Conservation (phyloP, 2,329 filamentous ascomycete species). For the Beauveria sp. region DNA sequence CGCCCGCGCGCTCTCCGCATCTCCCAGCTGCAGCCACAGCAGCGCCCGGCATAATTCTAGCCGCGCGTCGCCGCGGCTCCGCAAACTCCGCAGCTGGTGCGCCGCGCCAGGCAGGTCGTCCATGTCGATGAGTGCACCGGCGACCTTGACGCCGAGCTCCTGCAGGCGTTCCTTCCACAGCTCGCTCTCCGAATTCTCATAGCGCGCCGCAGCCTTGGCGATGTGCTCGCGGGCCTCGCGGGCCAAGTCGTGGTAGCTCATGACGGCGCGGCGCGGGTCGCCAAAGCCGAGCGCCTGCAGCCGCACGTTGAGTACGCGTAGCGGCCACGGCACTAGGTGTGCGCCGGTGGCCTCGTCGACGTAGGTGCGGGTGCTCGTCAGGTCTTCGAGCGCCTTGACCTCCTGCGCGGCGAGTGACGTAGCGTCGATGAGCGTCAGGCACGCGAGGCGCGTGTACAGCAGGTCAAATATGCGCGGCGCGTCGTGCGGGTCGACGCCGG, state of each 20-base stretch:
- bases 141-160: slow-evolving; percentile 65
- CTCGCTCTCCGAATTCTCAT: slow-evolving; percentile 46
- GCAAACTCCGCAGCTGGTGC: slow-evolving; percentile 60
- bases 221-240: slow-evolving; percentile 63
- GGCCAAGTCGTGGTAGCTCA: slow-evolving; percentile 84
- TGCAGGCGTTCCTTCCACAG: slow-evolving; percentile 65
- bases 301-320: slow-evolving; percentile 74
- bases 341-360: slow-evolving; percentile 42
- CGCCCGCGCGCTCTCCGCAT: slow-evolving; percentile 57
- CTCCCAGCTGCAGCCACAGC: slow-evolving; percentile 71
- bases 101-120: slow-evolving; percentile 76
- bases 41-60: slow-evolving; percentile 49
- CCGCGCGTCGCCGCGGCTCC: slow-evolving; percentile 29
- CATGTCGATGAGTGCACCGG: slow-evolving; percentile 70
- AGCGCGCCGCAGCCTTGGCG: slow-evolving; percentile 33
- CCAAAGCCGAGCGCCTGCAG: slow-evolving; percentile 80
- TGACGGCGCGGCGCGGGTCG: slow-evolving; percentile 75
- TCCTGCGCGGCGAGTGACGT: slow-evolving; percentile 61
- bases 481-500: slow-evolving; percentile 45
- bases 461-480: slow-evolving; percentile 63
- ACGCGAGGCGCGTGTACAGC: slow-evolving; percentile 74
- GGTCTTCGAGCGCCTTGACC: slow-evolving; percentile 55
- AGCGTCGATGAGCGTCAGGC: slow-evolving; percentile 70
- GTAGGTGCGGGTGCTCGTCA: slow-evolving; percentile 49
- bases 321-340: slow-evolving; percentile 77